phyloP scores from a whole-genome alignment of 768 basidiomycete genomes.

The Boletus bicolor region DNA sequence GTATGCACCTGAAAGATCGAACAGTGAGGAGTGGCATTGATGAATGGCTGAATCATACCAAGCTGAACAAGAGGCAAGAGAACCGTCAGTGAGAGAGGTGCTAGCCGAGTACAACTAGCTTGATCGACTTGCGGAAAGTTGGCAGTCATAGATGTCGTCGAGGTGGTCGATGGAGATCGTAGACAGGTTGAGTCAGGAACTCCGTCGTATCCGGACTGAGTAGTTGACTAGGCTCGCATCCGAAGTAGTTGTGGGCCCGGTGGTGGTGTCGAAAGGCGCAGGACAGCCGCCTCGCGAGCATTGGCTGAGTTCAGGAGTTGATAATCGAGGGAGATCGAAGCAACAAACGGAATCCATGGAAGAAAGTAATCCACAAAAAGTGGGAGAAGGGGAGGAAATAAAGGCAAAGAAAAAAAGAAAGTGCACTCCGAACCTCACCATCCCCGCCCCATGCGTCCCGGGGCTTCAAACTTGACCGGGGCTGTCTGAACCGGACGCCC shows the following conservation, averaged over 20 bases:
- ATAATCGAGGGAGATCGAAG: background rate
- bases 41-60: background rate
- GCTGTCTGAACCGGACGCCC: background rate
- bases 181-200: background rate
- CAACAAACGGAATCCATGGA: background rate
- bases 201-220: background rate
- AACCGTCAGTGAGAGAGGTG: background rate
- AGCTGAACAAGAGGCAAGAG: background rate
- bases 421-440: background rate
- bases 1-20: background rate
- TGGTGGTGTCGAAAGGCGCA: background rate
- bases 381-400: background rate
- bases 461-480: background rate
- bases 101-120: background rate
- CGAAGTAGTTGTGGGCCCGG: background rate
- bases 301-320: background rate
- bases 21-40: background rate
- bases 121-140: background rate
- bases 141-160: background rate
- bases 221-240: background rate
- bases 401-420: background rate
- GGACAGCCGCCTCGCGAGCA: background rate
- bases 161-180: background rate
- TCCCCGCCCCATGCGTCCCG: background rate
- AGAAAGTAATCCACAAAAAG: background rate